phyloP scores from a whole-genome alignment of 768 basidiomycete species.

The Agaricus bisporus region DNA sequence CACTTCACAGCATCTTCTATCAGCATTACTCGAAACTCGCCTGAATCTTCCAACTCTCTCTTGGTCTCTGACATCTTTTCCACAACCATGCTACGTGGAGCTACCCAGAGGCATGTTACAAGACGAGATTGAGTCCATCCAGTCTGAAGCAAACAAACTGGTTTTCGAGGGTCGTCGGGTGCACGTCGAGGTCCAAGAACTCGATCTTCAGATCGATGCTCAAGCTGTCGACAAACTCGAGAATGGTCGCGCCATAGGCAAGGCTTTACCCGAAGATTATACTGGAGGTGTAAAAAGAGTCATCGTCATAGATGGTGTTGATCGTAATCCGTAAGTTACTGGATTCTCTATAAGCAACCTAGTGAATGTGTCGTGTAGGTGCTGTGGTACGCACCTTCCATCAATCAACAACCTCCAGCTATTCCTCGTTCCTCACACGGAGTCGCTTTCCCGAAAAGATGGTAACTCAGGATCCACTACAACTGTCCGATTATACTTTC shows the following conservation, averaged over 20 bases:
- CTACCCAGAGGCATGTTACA: constrained; percentile 59
- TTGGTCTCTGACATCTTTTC: constrained; percentile 71
- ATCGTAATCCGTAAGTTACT: constrained; percentile 64
- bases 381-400: constrained; percentile 82
- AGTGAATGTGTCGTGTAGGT: constrained; percentile 31
- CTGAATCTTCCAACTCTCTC: constrained; percentile 67
- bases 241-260: constrained; percentile 46
- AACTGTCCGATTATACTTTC: constrained; percentile 74
- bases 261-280: constrained; percentile 65
- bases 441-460: constrained; percentile 44
- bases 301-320: constrained; percentile 76
- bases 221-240: constrained; percentile 30
- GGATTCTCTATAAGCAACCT: too few species aligned
- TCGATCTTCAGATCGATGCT: constrained; percentile 26
- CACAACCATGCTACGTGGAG: constrained; percentile 73
- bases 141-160: constrained; percentile 56
- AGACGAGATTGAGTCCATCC: constrained; percentile 57
- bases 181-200: constrained; percentile 70
- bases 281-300: constrained; percentile 74
- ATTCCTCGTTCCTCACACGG: constrained; percentile 66
- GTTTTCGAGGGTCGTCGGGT: constrained; percentile 67
- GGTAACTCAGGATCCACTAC: constrained; percentile 37
- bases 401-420: constrained; percentile 68
- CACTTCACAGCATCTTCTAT: constrained; percentile 79
- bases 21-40: constrained; percentile 65